Evolutionary conservation across 2,329 filamentous ascomycete genomes (phyloP), one percentile per base, ranked within the genome.

Genomic region (Trichoderma atrobrunneum): DNA sequence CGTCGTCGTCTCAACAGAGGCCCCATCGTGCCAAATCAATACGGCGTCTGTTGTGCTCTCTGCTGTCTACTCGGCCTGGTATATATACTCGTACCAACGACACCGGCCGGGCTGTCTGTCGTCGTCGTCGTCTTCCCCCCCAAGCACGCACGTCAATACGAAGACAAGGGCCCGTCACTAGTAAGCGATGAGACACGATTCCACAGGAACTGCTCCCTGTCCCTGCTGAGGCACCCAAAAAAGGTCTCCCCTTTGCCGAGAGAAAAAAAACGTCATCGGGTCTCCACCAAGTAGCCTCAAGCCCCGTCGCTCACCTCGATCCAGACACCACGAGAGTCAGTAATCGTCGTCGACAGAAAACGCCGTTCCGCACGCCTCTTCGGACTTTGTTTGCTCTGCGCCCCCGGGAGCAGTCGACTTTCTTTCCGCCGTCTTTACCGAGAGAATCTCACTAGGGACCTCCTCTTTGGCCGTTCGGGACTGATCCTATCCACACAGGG

Each of bases 261-360:
- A 57, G 26, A 71, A 71, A 73, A 74, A 74, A 71, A 74, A 74
- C 73, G 73, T 74, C 73, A 74, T 74, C 73, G 70, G 34, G 69
- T 66, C 72, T 36, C 73, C 73, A 73, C 73, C 72, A 21, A 60
- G 57, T n/a, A 65, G 69, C 69, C 69, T 59, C 69, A 65, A 65
- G 51, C 39, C 51, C 61, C 61, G 69, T 63, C 28, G 61, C 28
- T 63, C 60, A 71, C 61, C 51, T 65, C 51, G 61, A 71, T 59
- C 59, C 34, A 59, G 48, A 63, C 18, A 63, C 60, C 36, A 65
- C 48, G 28, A 36, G 51, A 51, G 48, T 43, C 62, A 59, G 43
- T 65, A 59, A 64, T 65, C 51, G 34, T 63, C 34, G 56, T 39
- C 54, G 57, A 70, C 34, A 64, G 36, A 39, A 54, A 54, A 54